Conservation (phyloP, 495 filamentous ascomycete species). For the Thermochaetoides thermophila region DNA sequence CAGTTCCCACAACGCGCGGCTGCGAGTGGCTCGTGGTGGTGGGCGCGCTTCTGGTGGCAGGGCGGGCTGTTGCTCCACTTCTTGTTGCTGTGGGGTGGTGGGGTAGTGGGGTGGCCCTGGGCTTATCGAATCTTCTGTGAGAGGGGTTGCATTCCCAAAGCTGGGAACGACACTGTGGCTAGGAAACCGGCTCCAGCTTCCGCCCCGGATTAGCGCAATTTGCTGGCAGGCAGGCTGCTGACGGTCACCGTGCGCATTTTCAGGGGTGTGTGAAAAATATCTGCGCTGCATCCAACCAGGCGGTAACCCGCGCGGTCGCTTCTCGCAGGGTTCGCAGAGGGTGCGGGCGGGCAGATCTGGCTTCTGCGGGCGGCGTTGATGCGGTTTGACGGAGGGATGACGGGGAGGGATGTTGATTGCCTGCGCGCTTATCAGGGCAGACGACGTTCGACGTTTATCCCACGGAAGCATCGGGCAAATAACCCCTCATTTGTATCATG, state of each 20-base stretch:
- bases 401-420: too few species aligned
- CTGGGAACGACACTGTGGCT: conserved; percentile 12
- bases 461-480: too few species aligned
- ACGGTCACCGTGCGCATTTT: conserved; percentile 12
- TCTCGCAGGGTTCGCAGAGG: neutral
- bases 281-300: conserved; percentile 5
- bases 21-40: conserved; percentile 1
- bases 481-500: neutral
- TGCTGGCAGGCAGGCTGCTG: conserved; percentile 7
- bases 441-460: too few species aligned
- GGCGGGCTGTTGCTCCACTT: too few species aligned
- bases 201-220: conserved; percentile 18
- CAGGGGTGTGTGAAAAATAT: conserved; percentile 7
- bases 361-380: too few species aligned
- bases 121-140: conserved; percentile 10
- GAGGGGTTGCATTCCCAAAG: conserved; percentile 10
- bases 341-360: neutral
- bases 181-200: conserved; percentile 11
- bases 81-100: neutral
- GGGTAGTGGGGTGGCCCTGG: conserved; percentile 4
- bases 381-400: too few species aligned
- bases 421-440: too few species aligned
- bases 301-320: neutral
- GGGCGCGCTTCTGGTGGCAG: neutral
- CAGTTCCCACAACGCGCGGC: too few species aligned